Evolutionary conservation across 148 eudicot genomes (phyloP).

Genomic region (Persicaria tinctoria): DNA sequence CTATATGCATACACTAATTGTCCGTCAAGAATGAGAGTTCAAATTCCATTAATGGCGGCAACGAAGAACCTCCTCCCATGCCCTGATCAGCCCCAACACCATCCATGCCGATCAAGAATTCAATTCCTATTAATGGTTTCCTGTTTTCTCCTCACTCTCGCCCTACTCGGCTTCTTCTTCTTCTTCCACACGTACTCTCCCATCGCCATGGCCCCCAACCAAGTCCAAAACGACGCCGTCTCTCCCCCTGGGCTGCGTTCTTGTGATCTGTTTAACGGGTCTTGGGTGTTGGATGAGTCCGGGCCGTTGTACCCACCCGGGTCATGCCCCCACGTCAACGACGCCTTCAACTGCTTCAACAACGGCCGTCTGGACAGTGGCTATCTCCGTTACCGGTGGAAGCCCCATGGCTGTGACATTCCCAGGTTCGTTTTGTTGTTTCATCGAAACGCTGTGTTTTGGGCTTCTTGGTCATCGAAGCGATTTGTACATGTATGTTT

Average conservation of each 20-base stretch:
- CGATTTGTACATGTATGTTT: background rate
- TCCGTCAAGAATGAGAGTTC: background rate
- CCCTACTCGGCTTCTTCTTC: background rate
- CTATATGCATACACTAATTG: too few species aligned
- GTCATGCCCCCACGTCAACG: constrained; percentile 53
- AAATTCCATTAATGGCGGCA: background rate
- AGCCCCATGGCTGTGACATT: constrained; percentile 8
- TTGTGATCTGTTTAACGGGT: constrained; percentile 67
- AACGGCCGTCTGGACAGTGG: constrained; percentile 49
- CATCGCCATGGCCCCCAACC: background rate
- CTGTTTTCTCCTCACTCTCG: background rate
- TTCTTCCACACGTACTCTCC: background rate
- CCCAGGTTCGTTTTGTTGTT: background rate
- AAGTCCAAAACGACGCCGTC: constrained; percentile 3
- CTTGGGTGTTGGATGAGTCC: constrained; percentile 40
- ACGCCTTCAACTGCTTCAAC: constrained; percentile 55
- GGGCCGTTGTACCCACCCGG: constrained; percentile 48
- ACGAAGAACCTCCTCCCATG: background rate
- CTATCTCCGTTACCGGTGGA: constrained; percentile 33
- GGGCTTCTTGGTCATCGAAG: background rate
- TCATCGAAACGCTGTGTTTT: background rate
- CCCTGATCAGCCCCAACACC: background rate
- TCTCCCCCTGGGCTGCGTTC: constrained; percentile 7
- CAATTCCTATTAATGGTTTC: background rate
- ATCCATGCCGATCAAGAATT: background rate